Evolutionary conservation across 2,329 filamentous ascomycete species (phyloP), one percentile per base, ranked within the genome.

Genomic region (Trichoderma semiorbis): DNA sequence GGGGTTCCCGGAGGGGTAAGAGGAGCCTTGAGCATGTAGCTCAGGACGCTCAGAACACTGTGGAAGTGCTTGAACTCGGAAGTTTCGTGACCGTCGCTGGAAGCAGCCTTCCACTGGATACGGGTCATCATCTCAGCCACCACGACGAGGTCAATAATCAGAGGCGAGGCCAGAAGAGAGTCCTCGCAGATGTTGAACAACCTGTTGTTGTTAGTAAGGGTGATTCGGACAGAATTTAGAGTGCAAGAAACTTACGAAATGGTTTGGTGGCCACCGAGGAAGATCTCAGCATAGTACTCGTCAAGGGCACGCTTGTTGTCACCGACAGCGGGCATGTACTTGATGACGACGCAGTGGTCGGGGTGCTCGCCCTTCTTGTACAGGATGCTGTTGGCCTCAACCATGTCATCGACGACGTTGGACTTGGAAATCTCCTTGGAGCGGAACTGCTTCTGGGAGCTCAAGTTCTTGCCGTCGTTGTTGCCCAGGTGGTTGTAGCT

Each of bases 341-440:
- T 99, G 90, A 99, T 99, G 77, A 99, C 96, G 73, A 99, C 96
- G 73, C 93, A 97, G 86, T 99, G 96, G 81, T 99, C 95, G 2
- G 96, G 96, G 83, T 98, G 95, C 85, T 99, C 96, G 77, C 91
- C 94, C 78, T 93, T 86, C 83, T 92, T 90, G 87, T 99, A 99
- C 71, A 99, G 88, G 64, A 98, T 91, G 65, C 84, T 86, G 86
- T 99, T 99, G 79, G 96, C 95, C 79, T 94, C 95, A 73, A 99
- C 96, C 96, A 99, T 99, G 86, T 99, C 96, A 81, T 99, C 96
- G 70, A 99, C 96, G 14, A 99, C 96, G 81, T 98, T 99, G 78
- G 94, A 97, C 88, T 99, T 99, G 84, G 93, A 97, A 77, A 99
- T 99, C 85, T 99, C 96, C 90, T 99, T 99, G 84, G 94, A 97